Conservation (phyloP, 2,329 filamentous ascomycete genomes). For the Coniochaeta hoffmannii region DNA sequence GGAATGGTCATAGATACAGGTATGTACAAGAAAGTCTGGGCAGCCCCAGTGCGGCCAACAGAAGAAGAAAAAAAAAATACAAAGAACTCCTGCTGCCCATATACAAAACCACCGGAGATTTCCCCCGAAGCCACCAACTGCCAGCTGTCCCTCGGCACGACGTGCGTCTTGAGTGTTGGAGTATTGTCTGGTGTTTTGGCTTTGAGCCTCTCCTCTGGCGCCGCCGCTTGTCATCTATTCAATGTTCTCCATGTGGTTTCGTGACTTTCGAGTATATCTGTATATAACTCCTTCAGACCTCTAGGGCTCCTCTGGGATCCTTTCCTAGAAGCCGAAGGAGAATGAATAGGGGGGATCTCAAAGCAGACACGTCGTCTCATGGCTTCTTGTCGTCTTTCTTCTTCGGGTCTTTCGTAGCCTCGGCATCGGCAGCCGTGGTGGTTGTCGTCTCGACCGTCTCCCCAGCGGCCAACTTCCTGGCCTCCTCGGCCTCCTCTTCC, state of each 20-base stretch:
- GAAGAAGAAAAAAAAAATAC: background rate
- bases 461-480: background rate
- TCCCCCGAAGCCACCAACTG: background rate
- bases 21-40: conserved; percentile 3
- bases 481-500: conserved; percentile 1
- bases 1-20: background rate
- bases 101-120: background rate
- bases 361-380: background rate
- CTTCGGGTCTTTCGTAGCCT: background rate
- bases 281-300: background rate
- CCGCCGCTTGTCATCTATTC: background rate
- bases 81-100: background rate
- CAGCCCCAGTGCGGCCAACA: background rate
- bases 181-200: background rate
- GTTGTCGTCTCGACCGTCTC: conserved; percentile 1
- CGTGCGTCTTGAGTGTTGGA: background rate
- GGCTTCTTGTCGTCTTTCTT: conserved; percentile 2
- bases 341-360: background rate
- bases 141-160: background rate
- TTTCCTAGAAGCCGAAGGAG: background rate
- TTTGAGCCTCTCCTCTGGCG: background rate
- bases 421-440: background rate
- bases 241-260: background rate
- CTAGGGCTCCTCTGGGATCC: background rate
- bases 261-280: too few species aligned